A percentile compares a stretch with the other conserved stretches of the same genome.
These are phyloP conservation scores for Boechera stricta DNA, from an alignment of 345 rosid genomes.

Conservation along the genomic window DNA sequence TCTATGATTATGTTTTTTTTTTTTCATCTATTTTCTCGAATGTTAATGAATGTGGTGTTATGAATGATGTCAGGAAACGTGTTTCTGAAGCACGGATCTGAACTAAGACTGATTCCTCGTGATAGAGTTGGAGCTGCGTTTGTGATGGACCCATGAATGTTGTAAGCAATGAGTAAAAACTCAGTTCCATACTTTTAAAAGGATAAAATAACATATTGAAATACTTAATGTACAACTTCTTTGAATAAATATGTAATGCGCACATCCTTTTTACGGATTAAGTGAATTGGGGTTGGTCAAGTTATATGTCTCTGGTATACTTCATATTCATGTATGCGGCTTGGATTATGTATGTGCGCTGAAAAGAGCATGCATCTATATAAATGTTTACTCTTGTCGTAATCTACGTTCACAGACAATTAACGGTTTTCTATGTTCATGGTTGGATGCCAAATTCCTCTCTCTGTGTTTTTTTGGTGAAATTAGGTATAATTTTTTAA, in stretches of 20 bases:
- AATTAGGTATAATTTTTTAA: no score
- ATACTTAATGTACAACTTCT: not conserved
- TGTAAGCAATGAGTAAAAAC: slow-evolving; percentile 4
- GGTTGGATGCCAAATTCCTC: no score
- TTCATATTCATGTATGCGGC: not conserved
- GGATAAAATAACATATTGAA: not conserved
- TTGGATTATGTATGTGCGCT: not conserved
- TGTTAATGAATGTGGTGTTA: slow-evolving; percentile 9
- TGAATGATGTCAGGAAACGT: slow-evolving; percentile 70
- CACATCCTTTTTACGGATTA: not conserved
- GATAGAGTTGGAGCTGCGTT: slow-evolving; percentile 83
- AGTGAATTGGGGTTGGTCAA: not conserved
- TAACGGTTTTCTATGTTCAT: no score
- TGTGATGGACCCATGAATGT: slow-evolving; percentile 8
- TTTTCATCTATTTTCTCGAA: not conserved
- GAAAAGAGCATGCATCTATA: no score
- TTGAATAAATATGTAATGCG: slow-evolving; percentile 32
- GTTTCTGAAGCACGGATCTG: slow-evolving; percentile 96
- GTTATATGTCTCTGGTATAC: not conserved
- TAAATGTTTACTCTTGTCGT: no score
- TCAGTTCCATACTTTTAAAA: not conserved
- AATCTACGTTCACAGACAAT: no score
- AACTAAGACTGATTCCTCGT: slow-evolving; percentile 92
- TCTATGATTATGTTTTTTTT: not conserved
- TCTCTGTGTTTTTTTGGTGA: no score